phyloP scores from a whole-genome alignment of 768 basidiomycete species.

The Coprinopsis marcescibilis region DNA sequence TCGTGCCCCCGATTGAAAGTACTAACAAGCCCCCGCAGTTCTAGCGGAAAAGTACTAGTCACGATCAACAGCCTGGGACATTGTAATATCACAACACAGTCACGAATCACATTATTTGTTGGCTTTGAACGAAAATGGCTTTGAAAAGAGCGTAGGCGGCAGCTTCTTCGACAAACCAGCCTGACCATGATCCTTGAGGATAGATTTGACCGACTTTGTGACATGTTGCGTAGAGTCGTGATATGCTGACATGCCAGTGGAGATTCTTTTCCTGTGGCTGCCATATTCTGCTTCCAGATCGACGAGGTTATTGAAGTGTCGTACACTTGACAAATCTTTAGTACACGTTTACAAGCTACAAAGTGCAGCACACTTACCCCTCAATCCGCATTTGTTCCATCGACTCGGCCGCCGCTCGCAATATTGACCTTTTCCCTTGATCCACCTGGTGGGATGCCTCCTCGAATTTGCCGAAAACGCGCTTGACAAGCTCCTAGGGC shows the following conservation, averaged over 20 bases:
- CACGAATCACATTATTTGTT: not conserved
- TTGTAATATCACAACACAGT: not conserved
- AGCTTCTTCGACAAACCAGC: conserved; percentile 44
- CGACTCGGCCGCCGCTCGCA: conserved; percentile 38
- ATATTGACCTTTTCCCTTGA: conserved; percentile 38
- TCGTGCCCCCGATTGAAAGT: not conserved
- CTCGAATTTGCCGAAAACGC: conserved; percentile 43
- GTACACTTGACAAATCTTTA: conserved; percentile 28
- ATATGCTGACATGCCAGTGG: conserved; percentile 36
- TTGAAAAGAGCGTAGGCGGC: conserved; percentile 36
- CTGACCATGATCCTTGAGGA: conserved; percentile 45
- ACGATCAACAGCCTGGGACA: not conserved
- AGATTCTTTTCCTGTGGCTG: conserved; percentile 32
- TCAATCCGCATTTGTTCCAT: conserved; percentile 39
- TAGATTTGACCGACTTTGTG: conserved; percentile 27
- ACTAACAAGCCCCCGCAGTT: conserved; percentile 17
- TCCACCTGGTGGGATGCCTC: conserved; percentile 41
- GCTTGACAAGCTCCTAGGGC: conserved; percentile 41
- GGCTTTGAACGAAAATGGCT: conserved; percentile 2
- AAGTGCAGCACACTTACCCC: conserved; percentile 5
- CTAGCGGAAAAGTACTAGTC: conserved; percentile 29
- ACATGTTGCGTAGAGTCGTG: conserved; percentile 33
- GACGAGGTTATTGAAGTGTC: conserved; percentile 48
- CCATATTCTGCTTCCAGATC: conserved; percentile 52
- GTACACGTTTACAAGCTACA: not conserved